These are phyloP conservation scores for Poa pratensis DNA, from an alignment of 176 grass and related monocot species.

Conservation along the genomic window DNA sequence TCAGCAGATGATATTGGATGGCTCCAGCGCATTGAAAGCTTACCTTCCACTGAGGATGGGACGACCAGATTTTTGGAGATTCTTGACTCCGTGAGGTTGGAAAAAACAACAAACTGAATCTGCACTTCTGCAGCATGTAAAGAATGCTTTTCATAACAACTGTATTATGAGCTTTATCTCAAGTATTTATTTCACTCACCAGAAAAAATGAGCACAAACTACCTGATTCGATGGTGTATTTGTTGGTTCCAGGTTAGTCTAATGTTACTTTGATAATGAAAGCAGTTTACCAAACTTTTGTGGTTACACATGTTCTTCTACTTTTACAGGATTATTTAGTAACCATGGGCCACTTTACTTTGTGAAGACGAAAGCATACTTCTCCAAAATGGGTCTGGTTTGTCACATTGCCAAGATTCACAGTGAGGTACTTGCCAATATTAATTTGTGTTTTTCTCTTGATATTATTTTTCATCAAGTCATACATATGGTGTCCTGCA, in stretches of 20 bases:
- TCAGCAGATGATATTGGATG: constrained; percentile 95
- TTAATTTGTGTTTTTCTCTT: constrained; percentile 21
- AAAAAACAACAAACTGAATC: background rate
- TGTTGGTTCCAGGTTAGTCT: constrained; percentile 80
- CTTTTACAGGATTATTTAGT: constrained; percentile 81
- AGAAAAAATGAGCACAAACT: constrained; percentile 92
- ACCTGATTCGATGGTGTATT: constrained; percentile 84
- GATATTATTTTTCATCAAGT: background rate
- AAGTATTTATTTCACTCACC: constrained; percentile 34
- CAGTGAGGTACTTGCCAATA: constrained; percentile 69
- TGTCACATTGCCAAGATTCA: constrained; percentile 96
- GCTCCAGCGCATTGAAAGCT: constrained; percentile 60
- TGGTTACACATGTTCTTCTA: constrained; percentile 33
- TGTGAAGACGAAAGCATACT: constrained; percentile 90
- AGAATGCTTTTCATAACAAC: background rate
- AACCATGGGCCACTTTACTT: constrained; percentile 93
- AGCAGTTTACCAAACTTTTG: constrained; percentile 18
- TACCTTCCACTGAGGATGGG: constrained; percentile 79
- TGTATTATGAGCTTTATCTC: background rate
- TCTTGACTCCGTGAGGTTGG: constrained; percentile 79
- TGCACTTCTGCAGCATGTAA: background rate
- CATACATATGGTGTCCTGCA: constrained; percentile 24
- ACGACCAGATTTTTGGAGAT: constrained; percentile 71
- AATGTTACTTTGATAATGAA: background rate
- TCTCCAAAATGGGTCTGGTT: constrained; percentile 89